Conservation (phyloP, 495 filamentous ascomycete species). For the Annulohypoxylon bovei region DNA sequence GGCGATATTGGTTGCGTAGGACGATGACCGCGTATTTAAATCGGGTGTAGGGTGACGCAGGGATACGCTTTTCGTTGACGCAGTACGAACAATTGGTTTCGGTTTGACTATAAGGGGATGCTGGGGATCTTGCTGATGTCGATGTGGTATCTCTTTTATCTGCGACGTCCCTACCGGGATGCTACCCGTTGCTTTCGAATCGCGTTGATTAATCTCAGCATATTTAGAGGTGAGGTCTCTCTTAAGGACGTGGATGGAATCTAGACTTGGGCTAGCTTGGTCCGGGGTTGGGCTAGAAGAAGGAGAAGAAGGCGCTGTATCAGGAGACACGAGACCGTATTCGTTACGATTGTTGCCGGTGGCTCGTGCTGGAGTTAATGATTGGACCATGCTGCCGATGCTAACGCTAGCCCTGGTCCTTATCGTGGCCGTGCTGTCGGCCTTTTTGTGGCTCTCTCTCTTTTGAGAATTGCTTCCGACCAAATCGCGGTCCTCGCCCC, state of each 20-base stretch:
- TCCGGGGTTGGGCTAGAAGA: slow-evolving; percentile 29
- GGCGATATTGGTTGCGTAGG: slow-evolving; percentile 80
- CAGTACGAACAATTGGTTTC: slow-evolving; percentile 67
- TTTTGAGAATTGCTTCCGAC: slow-evolving; percentile 17
- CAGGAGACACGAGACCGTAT: slow-evolving; percentile 42
- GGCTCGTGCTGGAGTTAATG: slow-evolving; percentile 39
- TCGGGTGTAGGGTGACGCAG: slow-evolving; percentile 82
- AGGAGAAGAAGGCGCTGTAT: slow-evolving; percentile 34
- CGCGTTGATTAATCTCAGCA: not conserved
- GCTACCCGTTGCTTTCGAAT: slow-evolving; percentile 17
- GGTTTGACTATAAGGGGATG: slow-evolving; percentile 43
- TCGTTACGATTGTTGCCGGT: slow-evolving; percentile 33
- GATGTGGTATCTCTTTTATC: slow-evolving; percentile 26
- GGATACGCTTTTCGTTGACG: slow-evolving; percentile 65
- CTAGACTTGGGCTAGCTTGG: slow-evolving; percentile 7
- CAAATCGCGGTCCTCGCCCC: slow-evolving; percentile 4
- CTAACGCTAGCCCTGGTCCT: slow-evolving; percentile 19
- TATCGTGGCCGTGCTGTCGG: slow-evolving; percentile 31
- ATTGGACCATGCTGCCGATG: slow-evolving; percentile 38
- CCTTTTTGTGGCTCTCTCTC: slow-evolving; percentile 25
- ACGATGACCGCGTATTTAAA: slow-evolving; percentile 75
- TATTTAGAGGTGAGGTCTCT: slow-evolving; percentile 3
- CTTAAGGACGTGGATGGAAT: not conserved
- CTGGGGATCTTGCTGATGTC: slow-evolving; percentile 17
- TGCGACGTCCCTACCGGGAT: slow-evolving; percentile 5